Conservation (phyloP, 805 yeast species). For the Saccharomycopsis oosterbeekiorum region DNA sequence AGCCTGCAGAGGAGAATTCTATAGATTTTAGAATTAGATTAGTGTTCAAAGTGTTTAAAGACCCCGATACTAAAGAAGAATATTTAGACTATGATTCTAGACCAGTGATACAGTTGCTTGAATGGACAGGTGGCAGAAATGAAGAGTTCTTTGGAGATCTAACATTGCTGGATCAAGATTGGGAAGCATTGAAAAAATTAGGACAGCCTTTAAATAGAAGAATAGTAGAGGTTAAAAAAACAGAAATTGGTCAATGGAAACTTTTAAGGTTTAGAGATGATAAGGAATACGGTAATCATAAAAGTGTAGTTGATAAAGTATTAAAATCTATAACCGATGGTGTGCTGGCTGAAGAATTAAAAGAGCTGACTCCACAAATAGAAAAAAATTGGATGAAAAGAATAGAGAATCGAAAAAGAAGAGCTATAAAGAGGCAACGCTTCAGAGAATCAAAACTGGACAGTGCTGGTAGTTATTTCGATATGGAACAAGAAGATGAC, state of each 20-base stretch:
- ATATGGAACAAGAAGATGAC: constrained; percentile 1
- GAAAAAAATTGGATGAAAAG: constrained; percentile 55
- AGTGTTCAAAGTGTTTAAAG: constrained; percentile 48
- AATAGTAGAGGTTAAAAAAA: constrained; percentile 75
- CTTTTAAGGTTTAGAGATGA: constrained; percentile 88
- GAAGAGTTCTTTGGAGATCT: constrained; percentile 64
- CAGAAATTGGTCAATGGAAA: constrained; percentile 62
- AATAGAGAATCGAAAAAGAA: constrained; percentile 24
- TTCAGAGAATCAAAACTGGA: not conserved
- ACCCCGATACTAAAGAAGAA: constrained; percentile 48
- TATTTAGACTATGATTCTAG: constrained; percentile 74
- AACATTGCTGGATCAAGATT: constrained; percentile 56
- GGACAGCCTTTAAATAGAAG: constrained; percentile 83
- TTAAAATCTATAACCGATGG: constrained; percentile 79
- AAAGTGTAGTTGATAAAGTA: constrained; percentile 71
- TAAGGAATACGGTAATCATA: constrained; percentile 79
- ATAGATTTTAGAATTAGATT: constrained; percentile 73
- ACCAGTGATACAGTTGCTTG: constrained; percentile 58
- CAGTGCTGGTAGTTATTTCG: not conserved
- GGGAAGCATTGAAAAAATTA: constrained; percentile 62
- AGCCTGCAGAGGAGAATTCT: constrained; percentile 91
- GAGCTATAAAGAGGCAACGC: constrained; percentile 8
- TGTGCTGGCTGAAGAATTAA: constrained; percentile 69
- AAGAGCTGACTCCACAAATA: constrained; percentile 46
- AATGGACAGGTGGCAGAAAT: constrained; percentile 65